phyloP scores from a whole-genome alignment of 139 green algal genomes.

The Tetratostichococcus sp. region DNA sequence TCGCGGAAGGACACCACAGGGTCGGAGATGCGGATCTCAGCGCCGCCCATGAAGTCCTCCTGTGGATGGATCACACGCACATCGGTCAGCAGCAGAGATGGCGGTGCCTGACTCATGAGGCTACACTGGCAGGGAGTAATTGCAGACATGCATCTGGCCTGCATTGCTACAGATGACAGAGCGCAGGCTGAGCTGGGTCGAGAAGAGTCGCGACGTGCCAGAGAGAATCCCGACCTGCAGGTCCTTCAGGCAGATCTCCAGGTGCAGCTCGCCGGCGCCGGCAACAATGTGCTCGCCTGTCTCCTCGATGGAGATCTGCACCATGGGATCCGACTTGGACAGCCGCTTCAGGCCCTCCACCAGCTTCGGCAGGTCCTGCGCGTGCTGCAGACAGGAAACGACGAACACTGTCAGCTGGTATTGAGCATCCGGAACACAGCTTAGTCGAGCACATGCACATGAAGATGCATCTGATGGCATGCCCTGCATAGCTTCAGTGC shows the following conservation, averaged over 20 bases:
- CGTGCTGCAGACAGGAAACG: background rate
- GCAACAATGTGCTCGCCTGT: conserved; percentile 99
- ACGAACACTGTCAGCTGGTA: too few relatives aligned
- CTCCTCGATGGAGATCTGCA: conserved; percentile 97
- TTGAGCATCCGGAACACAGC: too few relatives aligned
- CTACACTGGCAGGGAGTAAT: too few relatives aligned
- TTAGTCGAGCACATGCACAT: too few relatives aligned
- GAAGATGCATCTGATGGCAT: too few relatives aligned
- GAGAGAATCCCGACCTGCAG: conserved; percentile 51
- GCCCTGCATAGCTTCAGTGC: too few relatives aligned
- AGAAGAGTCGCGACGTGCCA: too few relatives aligned
- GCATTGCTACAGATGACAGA: too few relatives aligned
- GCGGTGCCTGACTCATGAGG: too few relatives aligned
- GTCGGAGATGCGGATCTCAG: conserved; percentile 93
- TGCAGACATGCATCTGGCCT: too few relatives aligned
- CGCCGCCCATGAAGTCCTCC: conserved; percentile 99
- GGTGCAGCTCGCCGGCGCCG: conserved; percentile 91
- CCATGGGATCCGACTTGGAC: conserved; percentile 97
- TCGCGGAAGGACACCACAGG: conserved; percentile 98
- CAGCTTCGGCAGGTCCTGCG: conserved; percentile 94
- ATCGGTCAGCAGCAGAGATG: background rate
- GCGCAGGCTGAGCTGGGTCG: too few relatives aligned
- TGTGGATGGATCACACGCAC: conserved; percentile 40
- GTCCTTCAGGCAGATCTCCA: conserved; percentile 99
- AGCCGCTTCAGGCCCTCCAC: conserved; percentile 98